phyloP scores from a whole-genome alignment of 306 rosid species.

The Morella rubra region DNA sequence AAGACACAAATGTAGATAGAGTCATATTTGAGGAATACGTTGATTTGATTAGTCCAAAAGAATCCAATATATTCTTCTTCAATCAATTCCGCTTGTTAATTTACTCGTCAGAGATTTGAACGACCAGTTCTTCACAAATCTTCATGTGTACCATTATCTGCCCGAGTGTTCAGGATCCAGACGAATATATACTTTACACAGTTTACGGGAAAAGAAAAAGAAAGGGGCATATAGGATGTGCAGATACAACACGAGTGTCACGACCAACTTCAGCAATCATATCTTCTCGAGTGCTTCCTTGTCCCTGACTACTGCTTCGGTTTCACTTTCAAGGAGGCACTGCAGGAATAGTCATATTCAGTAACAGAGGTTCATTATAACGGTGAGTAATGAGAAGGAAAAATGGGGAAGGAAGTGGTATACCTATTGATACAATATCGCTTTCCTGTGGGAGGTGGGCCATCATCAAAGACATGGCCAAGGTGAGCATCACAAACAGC shows the following conservation, averaged over 20 bases:
- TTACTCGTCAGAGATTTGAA: too few relatives aligned
- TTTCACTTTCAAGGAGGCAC: constrained; percentile 66
- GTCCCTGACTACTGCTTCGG: constrained; percentile 34
- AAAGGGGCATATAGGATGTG: background rate
- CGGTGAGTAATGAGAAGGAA: background rate
- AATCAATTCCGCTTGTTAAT: too few relatives aligned
- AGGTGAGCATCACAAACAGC: constrained; percentile 86
- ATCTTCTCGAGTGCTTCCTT: constrained; percentile 5
- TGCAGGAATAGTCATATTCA: constrained; percentile 37
- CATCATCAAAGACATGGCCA: constrained; percentile 95
- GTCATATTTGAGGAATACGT: too few relatives aligned
- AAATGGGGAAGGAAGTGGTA: background rate
- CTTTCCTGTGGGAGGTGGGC: constrained; percentile 87
- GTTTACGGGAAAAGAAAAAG: constrained; percentile 19
- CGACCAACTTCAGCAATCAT: background rate
- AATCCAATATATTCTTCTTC: too few relatives aligned
- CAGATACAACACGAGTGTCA: constrained; percentile 27
- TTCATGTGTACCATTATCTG: too few relatives aligned
- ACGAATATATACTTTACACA: background rate
- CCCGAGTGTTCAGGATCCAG: background rate
- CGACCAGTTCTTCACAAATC: too few relatives aligned
- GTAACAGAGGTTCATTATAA: constrained; percentile 28
- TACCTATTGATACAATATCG: constrained; percentile 94
- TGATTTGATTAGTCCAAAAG: too few relatives aligned
- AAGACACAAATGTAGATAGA: too few relatives aligned